Base-by-base conservation (phyloP, 2,329 filamentous ascomycete genomes). In the Chrysosporium queenslandicum region DNA sequence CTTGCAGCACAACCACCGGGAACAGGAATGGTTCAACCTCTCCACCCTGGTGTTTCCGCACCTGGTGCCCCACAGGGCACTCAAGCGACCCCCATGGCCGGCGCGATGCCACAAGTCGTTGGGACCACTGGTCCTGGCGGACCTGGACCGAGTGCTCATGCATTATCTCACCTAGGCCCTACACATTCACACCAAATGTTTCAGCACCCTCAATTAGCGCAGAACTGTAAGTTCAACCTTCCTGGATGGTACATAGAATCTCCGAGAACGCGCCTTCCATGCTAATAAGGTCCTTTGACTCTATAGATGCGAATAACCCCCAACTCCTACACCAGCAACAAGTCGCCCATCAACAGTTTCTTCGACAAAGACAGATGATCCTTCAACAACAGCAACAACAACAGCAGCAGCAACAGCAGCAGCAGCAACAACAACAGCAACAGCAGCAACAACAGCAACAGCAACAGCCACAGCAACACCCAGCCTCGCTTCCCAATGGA, bases 61-160 rank as follows among this genome's bases (percentile, higher is more conserved):
- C 77, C 78, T 23, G 74, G 73, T 57, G 77, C 74, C 21, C 78
- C 79, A 46, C 78, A 80, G 57, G 79, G 79, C 52, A 79, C 71
- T 57, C 80, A 82, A 63, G 74, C 77, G 45, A 77, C 76, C n/a
- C 78, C 77, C 21, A 81, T 82, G 78, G 80, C 83, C 74, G 72
- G 62, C 32, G 78, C 76, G 47, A 82, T 83, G 79, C 78, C 79
- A 58, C 78, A 77, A 46, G 78, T 77, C 50, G 72, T 73, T 54
- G 74, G 75, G 54, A 77, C 73, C 29, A 72, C 73, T 56, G 73
- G 73, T 30, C 71, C 72, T 55, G 71, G 69, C n/a, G 69, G 70
- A 23, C 69, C 69, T 25, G 71, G 72, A 53, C 77, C 76, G 23
- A 80, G 76, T 63, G 73, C 75, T 46, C 80, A 82, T 69, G 79